Evolutionary conservation across 192 early-diverging fungal species (phyloP), one percentile per base, ranked within the genome.

Genomic region (Hyaloraphidium curvatum): DNA sequence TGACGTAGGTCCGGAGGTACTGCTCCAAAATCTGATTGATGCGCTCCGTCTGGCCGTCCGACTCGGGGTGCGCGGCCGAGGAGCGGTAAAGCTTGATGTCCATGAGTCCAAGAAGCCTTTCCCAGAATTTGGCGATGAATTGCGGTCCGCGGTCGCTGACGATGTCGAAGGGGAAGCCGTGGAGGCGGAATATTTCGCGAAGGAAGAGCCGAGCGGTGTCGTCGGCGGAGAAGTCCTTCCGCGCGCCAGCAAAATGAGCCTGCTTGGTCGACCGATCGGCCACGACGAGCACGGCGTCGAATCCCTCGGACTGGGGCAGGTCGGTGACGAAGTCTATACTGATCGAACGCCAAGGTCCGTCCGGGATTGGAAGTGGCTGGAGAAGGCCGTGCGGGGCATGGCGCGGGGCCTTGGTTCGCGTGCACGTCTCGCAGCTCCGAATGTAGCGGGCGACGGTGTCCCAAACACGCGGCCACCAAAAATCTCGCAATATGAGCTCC

Each of bases 261-360:
- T 55, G 54, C 40, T 75, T 78, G 0, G 69, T 62, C 0, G 67
- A 41, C 9, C 60, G 31, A n/a, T 72, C 68, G 0, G 72, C 71
- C 28, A 71, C 57, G 0, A 78, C 67, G 1, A 62, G 55, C 13
- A 78, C 67, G 0, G 59, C 51, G 41, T 67, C 55, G 39, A 40
- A 62, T 2, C 52, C 55, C 16, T 39, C 3, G 1, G 56, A 53
- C 0, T 14, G 11, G 0, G 59, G 65, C 2, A 74, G 52, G 5
- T 52, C 48, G 3, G 40, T 50, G 27, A 71, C 67, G 33, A 69
- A 73, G 40, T 71, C 72, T 28, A 75, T 60, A 1, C 52, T 58
- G 30, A 74, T 70, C 1, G 65, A 62, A 9, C 51, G 14, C 62
- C 68, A 74, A 0, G 62, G 67, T 3, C 22, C 5, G 2, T 11